Conservation (phyloP, 2,329 filamentous ascomycete genomes). For the Botrytis tulipae region DNA sequence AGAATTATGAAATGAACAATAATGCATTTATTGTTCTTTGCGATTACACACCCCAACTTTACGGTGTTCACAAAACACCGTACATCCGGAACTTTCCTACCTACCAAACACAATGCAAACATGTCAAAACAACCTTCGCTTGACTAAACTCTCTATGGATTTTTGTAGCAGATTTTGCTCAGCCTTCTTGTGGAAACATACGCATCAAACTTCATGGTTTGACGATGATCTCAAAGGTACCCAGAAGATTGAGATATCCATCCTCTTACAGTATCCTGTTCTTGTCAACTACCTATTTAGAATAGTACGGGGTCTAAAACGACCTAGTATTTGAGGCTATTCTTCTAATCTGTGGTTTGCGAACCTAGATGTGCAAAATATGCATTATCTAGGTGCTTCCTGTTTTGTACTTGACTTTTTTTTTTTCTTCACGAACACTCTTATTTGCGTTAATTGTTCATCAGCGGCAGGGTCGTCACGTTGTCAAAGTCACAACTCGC, state of each 20-base stretch:
- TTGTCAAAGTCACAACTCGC: constrained; percentile 19
- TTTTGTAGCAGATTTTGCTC: constrained; percentile 14
- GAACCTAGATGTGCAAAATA: neutral
- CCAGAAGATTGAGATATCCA: neutral
- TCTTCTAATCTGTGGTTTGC: neutral
- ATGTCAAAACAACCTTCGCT: constrained; percentile 13
- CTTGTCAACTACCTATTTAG: neutral
- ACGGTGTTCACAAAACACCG: neutral
- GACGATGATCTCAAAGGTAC: constrained; percentile 13
- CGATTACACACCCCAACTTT: neutral
- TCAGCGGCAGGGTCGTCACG: constrained; percentile 20
- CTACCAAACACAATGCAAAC: constrained; percentile 10
- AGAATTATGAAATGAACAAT: constrained; percentile 10
- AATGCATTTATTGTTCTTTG: constrained; percentile 5
- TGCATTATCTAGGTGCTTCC: neutral
- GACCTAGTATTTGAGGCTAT: constrained; percentile 1
- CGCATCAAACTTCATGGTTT: constrained; percentile 8
- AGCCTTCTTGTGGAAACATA: constrained; percentile 1
- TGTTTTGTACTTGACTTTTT: constrained; percentile 12
- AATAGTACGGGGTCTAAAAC: constrained; percentile 4
- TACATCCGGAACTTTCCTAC: neutral
- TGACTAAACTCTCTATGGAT: constrained; percentile 5
- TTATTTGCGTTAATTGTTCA: constrained; percentile 10
- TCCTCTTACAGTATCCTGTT: constrained; percentile 5
- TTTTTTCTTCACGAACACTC: neutral